phyloP scores from a whole-genome alignment of 208 protist genomes.

The Lotmaria passim region DNA sequence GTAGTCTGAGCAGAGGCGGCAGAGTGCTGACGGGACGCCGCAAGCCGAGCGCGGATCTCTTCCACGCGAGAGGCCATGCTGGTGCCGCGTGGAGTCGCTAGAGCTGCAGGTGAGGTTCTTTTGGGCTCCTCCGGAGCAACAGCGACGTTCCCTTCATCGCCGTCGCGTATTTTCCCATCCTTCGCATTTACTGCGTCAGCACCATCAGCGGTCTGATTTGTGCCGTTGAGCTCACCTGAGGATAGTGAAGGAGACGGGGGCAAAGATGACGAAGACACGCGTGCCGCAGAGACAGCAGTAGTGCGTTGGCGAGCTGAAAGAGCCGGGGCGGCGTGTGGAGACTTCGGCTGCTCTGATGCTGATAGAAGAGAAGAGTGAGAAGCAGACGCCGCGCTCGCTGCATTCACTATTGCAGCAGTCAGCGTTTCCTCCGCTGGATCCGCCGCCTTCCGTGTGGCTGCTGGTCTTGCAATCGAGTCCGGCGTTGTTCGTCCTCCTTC shows the following conservation, averaged over 20 bases:
- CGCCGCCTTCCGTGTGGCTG: no score
- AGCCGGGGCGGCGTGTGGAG: neutral
- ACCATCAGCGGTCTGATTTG: neutral
- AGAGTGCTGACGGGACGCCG: slow-evolving; percentile 10
- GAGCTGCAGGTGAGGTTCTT: neutral
- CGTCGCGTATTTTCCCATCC: no score
- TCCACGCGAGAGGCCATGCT: neutral
- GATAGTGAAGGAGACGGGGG: neutral
- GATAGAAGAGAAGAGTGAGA: neutral
- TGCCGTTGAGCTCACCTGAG: neutral
- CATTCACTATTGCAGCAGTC: no score
- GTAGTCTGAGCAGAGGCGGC: neutral
- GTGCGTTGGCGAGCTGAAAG: neutral
- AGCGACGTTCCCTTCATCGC: neutral
- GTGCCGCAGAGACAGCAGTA: neutral
- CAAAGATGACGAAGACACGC: neutral
- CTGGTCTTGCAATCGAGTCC: no score
- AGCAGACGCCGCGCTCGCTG: no score
- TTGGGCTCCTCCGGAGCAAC: neutral
- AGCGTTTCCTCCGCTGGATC: no score
- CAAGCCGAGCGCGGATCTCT: slow-evolving; percentile 10
- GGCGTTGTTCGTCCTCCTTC: no score
- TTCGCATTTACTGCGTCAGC: neutral
- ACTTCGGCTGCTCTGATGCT: neutral
- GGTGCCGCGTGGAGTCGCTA: neutral